These are phyloP conservation scores for Discostella stelligeroides DNA, from an alignment of 108 stramenopile genomes.

Conservation along the genomic window DNA sequence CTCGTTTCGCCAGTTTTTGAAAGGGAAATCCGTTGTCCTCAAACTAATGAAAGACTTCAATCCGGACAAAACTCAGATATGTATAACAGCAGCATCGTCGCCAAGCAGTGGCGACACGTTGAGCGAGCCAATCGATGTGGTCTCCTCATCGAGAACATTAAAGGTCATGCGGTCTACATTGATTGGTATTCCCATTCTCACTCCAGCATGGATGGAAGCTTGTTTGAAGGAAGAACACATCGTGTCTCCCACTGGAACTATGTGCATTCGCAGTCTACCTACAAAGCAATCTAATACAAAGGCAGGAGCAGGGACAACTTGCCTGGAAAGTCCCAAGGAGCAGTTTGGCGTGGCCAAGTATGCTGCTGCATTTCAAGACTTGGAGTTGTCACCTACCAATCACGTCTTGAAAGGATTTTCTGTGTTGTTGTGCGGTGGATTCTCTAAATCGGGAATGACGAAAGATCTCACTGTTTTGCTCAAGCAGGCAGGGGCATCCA, in stretches of 20 bases:
- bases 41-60: slow-evolving; percentile 61
- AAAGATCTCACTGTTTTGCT: slow-evolving; percentile 60
- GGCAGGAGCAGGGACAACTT: not conserved
- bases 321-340: slow-evolving; percentile 6
- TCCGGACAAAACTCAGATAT: slow-evolving; percentile 64
- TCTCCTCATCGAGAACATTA: slow-evolving; percentile 60
- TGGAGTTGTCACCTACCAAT: slow-evolving; percentile 14
- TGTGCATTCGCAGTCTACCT: slow-evolving; percentile 41
- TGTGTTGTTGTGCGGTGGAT: slow-evolving; percentile 64
- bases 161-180: slow-evolving; percentile 81
- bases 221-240: slow-evolving; percentile 40
- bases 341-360: slow-evolving; percentile 61
- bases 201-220: slow-evolving; percentile 61
- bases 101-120: slow-evolving; percentile 8
- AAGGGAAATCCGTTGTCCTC: slow-evolving; percentile 49
- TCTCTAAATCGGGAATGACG: slow-evolving; percentile 29
- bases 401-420: slow-evolving; percentile 24
- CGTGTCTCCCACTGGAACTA: slow-evolving; percentile 29
- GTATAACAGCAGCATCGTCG: slow-evolving; percentile 47
- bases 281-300: slow-evolving; percentile 15
- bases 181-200: slow-evolving; percentile 75
- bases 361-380: slow-evolving; percentile 47
- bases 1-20: slow-evolving; percentile 44
- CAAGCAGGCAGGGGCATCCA: slow-evolving; percentile 65
- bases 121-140: slow-evolving; percentile 24